Percentiles rank a stretch among this genome's conserved stretches.
Evolutionary conservation across 1,284 basidiomycete species (phyloP).

Genomic region (Coniophora puteana): DNA sequence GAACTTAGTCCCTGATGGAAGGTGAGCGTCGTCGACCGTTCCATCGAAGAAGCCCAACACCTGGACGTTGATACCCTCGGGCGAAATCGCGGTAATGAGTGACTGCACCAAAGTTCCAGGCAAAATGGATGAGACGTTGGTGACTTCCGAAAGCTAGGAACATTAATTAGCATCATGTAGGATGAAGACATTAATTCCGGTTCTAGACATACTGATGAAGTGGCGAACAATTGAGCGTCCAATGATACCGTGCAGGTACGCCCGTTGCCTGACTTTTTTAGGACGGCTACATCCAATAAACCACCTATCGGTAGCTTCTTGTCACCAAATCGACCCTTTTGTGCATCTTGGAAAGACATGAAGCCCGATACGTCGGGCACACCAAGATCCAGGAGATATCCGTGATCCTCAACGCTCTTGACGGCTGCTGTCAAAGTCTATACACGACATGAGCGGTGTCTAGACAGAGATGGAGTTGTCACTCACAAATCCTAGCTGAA

Average conservation of each 20-base stretch:
- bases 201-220: constrained; percentile 46
- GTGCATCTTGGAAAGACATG: constrained; percentile 66
- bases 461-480: constrained; percentile 6
- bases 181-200: constrained; percentile 10
- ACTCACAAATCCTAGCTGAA: constrained; percentile 74
- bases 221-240: constrained; percentile 42
- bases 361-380: constrained; percentile 75
- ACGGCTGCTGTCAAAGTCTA: constrained; percentile 77
- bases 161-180: constrained; percentile 5
- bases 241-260: constrained; percentile 64
- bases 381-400: constrained; percentile 89
- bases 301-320: constrained; percentile 63
- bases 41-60: constrained; percentile 93
- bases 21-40: constrained; percentile 83
- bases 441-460: constrained; percentile 5
- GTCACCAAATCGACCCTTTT: constrained; percentile 35
- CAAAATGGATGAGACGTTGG: constrained; percentile 77
- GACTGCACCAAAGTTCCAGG: constrained; percentile 87
- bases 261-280: constrained; percentile 65
- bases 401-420: constrained; percentile 91
- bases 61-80: constrained; percentile 85
- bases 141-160: constrained; percentile 67
- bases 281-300: constrained; percentile 61
- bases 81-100: constrained; percentile 78
- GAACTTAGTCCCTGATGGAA: constrained; percentile 51